Percentiles rank a stretch among this genome's conserved stretches.
Conservation (phyloP, 148 eudicot genomes). For the Amaranthus palmeri region DNA sequence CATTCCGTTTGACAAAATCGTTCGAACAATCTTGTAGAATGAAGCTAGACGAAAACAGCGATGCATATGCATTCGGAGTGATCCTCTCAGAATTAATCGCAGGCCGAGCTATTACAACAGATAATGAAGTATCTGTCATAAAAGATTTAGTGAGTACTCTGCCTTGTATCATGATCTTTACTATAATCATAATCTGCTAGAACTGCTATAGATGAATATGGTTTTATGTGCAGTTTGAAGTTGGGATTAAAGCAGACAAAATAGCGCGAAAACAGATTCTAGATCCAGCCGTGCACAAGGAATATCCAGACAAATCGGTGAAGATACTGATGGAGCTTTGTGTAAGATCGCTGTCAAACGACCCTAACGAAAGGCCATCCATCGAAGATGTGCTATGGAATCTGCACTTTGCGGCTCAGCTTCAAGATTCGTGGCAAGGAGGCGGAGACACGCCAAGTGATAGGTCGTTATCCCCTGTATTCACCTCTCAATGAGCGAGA, state of each 20-base stretch:
- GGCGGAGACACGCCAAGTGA: slow-evolving; percentile 36
- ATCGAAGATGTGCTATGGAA: slow-evolving; percentile 81
- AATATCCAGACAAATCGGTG: slow-evolving; percentile 57
- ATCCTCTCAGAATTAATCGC: slow-evolving; percentile 61
- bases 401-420: slow-evolving; percentile 75
- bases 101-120: slow-evolving; percentile 47
- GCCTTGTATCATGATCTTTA: too few species aligned
- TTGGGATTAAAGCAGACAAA: slow-evolving; percentile 49
- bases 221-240: slow-evolving; percentile 44
- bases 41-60: too few species aligned
- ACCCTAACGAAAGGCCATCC: slow-evolving; percentile 50
- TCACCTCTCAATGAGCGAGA: slow-evolving; percentile 26
- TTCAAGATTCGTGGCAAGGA: slow-evolving; percentile 42
- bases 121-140: slow-evolving; percentile 40
- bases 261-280: slow-evolving; percentile 49
- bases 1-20: not conserved
- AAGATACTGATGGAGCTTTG: slow-evolving; percentile 64
- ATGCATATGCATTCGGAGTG: slow-evolving; percentile 50
- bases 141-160: slow-evolving; percentile 56
- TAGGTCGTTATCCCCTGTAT: slow-evolving; percentile 37
- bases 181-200: too few species aligned
- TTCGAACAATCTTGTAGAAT: not conserved
- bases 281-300: slow-evolving; percentile 64
- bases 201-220: too few species aligned
- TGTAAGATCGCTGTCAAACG: slow-evolving; percentile 44